Conservation (phyloP, 2,329 filamentous ascomycete genomes). For the Pseudogymnoascus sp. region DNA sequence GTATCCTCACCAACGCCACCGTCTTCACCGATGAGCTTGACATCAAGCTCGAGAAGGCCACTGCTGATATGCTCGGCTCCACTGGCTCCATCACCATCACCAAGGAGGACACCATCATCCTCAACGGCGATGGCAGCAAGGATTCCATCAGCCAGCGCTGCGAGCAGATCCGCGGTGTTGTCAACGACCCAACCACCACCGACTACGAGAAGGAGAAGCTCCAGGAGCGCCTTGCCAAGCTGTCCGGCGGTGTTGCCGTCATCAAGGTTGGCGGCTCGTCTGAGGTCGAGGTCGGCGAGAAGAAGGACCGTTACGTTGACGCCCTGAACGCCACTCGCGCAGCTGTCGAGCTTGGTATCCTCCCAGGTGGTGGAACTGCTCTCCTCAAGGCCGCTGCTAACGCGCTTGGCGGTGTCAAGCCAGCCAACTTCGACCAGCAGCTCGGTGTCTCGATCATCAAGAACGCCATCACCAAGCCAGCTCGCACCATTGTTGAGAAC, state of each 20-base stretch:
- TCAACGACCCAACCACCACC: conserved; percentile 84
- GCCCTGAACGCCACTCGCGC: conserved; percentile 96
- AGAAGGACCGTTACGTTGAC: conserved; percentile 99
- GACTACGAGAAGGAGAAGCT: conserved; percentile 99
- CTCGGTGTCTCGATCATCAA: conserved; percentile 96
- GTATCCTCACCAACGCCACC: conserved; percentile 88
- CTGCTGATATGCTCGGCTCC: conserved; percentile 88
- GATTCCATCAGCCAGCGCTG: conserved; percentile 89
- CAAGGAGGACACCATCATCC: conserved; percentile 98
- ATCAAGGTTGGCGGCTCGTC: conserved; percentile 98
- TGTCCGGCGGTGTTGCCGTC: conserved; percentile 96
- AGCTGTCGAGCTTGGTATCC: conserved; percentile 97
- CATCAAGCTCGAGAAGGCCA: conserved; percentile 98
- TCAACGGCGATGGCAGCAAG: conserved; percentile 95
- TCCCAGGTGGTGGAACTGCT: conserved; percentile 95
- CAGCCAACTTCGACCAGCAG: conserved; percentile 97
- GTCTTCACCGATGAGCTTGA: conserved; percentile 99
- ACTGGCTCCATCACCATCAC: conserved; percentile 99
- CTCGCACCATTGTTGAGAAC: conserved; percentile 94
- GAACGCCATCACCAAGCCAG: conserved; percentile 93
- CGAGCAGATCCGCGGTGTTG: conserved; percentile 98
- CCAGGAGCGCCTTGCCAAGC: conserved; percentile 98
- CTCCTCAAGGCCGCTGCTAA: conserved; percentile 94
- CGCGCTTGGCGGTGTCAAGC: conserved; percentile 73
- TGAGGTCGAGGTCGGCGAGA: conserved; percentile 98